Evolutionary conservation across 1,284 basidiomycete species (phyloP).

Genomic region (Pseudozyma sp.): DNA sequence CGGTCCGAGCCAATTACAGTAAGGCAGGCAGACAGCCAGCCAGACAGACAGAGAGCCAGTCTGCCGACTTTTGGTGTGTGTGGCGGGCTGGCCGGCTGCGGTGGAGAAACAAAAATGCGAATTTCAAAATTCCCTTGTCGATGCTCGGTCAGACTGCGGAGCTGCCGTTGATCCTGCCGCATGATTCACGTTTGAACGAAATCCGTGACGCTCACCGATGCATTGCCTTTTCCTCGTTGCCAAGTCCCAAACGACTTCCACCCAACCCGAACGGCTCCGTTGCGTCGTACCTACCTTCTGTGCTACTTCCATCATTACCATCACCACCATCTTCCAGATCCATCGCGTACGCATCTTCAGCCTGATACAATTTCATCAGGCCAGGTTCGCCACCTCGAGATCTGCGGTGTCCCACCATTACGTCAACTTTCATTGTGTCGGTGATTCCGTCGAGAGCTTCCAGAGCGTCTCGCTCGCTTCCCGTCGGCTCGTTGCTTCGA

Average conservation of each 20-base stretch:
- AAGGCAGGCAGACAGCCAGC: neutral
- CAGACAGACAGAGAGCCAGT: too few species aligned
- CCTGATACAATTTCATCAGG: too few species aligned
- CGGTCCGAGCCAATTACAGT: slow-evolving; percentile 8
- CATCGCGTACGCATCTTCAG: too few species aligned
- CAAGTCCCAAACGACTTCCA: neutral
- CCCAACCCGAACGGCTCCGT: neutral
- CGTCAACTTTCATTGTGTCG: slow-evolving; percentile 12
- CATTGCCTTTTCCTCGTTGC: neutral
- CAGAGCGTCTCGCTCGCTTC: slow-evolving; percentile 23
- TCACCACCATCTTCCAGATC: neutral
- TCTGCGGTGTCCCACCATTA: neutral
- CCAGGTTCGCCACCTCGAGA: neutral
- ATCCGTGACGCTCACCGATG: too few species aligned
- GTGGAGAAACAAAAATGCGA: neutral
- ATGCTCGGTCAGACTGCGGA: neutral
- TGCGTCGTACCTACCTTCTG: too few species aligned
- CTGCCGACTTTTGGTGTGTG: neutral
- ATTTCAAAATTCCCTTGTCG: slow-evolving; percentile 1
- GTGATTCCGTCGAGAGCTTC: neutral
- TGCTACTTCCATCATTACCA: neutral
- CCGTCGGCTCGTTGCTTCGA: neutral
- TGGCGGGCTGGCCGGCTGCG: neutral
- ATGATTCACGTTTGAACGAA: neutral
- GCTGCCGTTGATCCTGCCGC: neutral